A percentile compares a stretch with the other conserved stretches of the same genome.
Conservation (phyloP, 108 stramenopile species). For the Skeletonema costatum region DNA sequence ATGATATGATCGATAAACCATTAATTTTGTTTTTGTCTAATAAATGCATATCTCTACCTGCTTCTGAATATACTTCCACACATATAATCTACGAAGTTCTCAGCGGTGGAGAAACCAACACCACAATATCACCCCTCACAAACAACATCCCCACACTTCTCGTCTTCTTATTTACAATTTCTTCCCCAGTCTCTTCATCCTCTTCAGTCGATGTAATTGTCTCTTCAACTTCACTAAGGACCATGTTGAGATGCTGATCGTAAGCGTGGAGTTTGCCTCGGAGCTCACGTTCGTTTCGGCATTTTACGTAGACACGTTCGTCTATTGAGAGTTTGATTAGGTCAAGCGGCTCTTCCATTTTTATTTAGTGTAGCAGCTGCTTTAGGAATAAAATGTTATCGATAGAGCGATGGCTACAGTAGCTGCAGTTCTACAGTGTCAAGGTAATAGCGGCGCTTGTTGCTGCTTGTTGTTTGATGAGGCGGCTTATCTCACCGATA, state of each 20-base stretch:
- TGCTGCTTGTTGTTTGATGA: no score
- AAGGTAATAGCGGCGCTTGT: no score
- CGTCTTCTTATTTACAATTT: constrained; percentile 91
- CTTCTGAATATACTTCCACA: neutral
- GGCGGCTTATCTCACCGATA: no score
- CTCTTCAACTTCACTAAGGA: constrained; percentile 98
- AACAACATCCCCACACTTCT: constrained; percentile 99
- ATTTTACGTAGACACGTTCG: constrained; percentile 99
- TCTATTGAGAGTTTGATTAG: constrained; percentile 97
- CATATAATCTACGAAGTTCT: constrained; percentile 48
- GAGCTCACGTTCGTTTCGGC: constrained; percentile 95
- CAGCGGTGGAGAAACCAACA: constrained; percentile 89
- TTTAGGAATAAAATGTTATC: neutral
- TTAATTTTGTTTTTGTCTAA: neutral
- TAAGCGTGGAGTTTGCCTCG: constrained; percentile 98
- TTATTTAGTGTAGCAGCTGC: neutral
- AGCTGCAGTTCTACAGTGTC: no score
- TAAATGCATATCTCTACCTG: neutral
- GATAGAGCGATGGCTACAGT: no score
- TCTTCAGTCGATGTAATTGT: constrained; percentile 92
- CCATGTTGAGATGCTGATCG: constrained; percentile 99
- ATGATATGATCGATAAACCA: neutral
- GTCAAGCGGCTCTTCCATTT: constrained; percentile 97
- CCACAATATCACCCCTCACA: constrained; percentile 98
- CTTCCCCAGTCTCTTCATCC: constrained; percentile 98